Evolutionary conservation across 1,284 basidiomycete genomes (phyloP), one percentile per base, ranked within the genome.

Genomic region (Cystobasidium pallidum): DNA sequence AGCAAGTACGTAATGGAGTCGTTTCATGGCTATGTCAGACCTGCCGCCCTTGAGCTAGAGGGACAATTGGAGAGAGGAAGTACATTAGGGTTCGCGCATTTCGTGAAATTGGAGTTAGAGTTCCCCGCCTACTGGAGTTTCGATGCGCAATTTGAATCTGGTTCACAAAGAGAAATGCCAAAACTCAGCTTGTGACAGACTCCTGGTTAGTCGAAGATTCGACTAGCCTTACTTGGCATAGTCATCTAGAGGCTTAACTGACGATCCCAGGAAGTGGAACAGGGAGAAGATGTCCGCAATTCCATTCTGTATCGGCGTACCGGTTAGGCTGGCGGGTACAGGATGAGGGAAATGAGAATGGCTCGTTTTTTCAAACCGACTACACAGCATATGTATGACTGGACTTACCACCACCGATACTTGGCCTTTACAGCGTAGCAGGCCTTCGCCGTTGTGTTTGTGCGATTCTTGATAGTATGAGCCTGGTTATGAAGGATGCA

Each of bases 401-500:
- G 2, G 21, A 47, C 49, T 13, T 13, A 82, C 79, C 90, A 92
- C 93, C 93, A 95, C 57, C 91, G 85, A 79, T 86, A 94, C 79
- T 91, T 91, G 13, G 86, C 86, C 43, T 88, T 82, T 11, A 99
- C 84, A 0, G 85, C 89, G 73, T 87, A 91, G 73, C 93, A 94
- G 0, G 92, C 93, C 51, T 88, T 84, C 0, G 91, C 88, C 34
- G 86, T 86, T 80, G 93, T 91, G 0, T 94, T 92, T 39, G 86
- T 89, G 72, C 88, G 84, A 78, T 97, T 96, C 85, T 98, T 98
- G 84, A 99, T 98, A 78, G 91, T 94, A 79, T 99, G 95, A 0
- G 95, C 95, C 80, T 99, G 95, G 94, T 92, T 71, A n/a, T 55
- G 36, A 39, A 13, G 6, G 36, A 39, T 39, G 36, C 36, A 39